phyloP scores from a whole-genome alignment of 768 basidiomycete species.

The Pulveroboletus sp. region DNA sequence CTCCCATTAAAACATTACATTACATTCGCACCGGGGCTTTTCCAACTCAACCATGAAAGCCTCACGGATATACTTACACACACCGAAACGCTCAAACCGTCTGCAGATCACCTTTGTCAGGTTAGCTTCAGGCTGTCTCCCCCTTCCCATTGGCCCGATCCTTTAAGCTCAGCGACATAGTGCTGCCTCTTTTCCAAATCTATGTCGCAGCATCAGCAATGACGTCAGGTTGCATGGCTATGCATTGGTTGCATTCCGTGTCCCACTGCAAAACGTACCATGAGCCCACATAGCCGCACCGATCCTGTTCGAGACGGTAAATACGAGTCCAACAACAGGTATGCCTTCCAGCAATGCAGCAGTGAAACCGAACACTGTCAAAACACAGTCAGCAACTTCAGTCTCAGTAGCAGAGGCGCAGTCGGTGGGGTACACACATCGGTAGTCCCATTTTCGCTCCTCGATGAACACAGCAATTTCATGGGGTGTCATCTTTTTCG shows the following conservation, averaged over 20 bases:
- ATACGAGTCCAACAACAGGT: slow-evolving; percentile 76
- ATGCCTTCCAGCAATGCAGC: slow-evolving; percentile 79
- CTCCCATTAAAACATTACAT: no score
- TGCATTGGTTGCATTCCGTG: not conserved
- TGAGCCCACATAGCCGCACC: slow-evolving; percentile 96
- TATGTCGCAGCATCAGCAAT: slow-evolving; percentile 22
- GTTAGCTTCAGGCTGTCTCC: not conserved
- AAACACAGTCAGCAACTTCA: not conserved
- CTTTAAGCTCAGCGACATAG: slow-evolving; percentile 35
- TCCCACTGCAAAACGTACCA: slow-evolving; percentile 39
- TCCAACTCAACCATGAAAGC: no score
- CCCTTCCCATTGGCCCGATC: not conserved
- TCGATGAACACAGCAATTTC: slow-evolving; percentile 77
- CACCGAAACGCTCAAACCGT: not conserved
- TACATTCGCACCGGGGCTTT: no score
- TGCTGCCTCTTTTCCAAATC: slow-evolving; percentile 62
- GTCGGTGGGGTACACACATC: slow-evolving; percentile 41
- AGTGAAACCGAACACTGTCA: slow-evolving; percentile 75
- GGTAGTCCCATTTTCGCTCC: slow-evolving; percentile 88
- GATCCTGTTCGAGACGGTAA: slow-evolving; percentile 82
- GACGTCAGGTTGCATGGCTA: no score
- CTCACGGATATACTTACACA: not conserved
- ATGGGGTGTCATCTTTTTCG: slow-evolving; percentile 74
- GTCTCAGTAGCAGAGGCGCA: no score
- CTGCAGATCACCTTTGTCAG: not conserved